Conservation (phyloP, 805 yeast genomes). For the Wickerhamiella kurtzmanii region DNA sequence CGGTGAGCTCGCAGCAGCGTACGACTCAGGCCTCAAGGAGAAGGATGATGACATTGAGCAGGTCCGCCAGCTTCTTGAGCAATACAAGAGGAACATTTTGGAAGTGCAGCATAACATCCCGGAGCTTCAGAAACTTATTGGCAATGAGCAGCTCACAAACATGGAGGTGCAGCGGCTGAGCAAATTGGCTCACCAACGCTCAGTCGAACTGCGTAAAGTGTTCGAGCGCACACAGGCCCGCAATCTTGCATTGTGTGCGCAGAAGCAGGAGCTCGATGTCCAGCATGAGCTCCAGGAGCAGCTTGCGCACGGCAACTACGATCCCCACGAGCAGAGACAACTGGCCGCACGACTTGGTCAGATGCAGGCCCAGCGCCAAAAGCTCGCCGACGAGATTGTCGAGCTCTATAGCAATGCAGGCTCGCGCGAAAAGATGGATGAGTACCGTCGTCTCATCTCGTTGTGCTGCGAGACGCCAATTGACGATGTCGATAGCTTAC, state of each 20-base stretch:
- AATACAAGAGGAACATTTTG: conserved; percentile 31
- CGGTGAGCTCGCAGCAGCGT: conserved; percentile 32
- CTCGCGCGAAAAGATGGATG: conserved; percentile 48
- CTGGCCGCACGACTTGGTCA: conserved; percentile 29
- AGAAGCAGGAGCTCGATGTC: conserved; percentile 35
- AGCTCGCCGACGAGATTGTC: conserved; percentile 36
- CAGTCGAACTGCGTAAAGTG: conserved; percentile 28
- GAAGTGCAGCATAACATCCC: conserved; percentile 24
- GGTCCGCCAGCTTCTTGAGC: conserved; percentile 32
- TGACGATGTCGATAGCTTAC: conserved; percentile 66
- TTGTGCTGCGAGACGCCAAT: conserved; percentile 62
- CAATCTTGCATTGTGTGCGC: conserved; percentile 43
- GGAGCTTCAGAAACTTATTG: conserved; percentile 22
- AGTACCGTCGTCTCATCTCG: conserved; percentile 66
- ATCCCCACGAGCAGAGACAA: conserved; percentile 15
- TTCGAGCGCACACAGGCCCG: conserved; percentile 54
- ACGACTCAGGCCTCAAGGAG: conserved; percentile 40
- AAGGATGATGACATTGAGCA: conserved; percentile 42
- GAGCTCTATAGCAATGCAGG: conserved; percentile 34
- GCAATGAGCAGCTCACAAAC: conserved; percentile 20
- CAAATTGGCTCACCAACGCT: conserved; percentile 15
- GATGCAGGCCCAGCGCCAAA: conserved; percentile 32
- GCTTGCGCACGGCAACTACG: conserved; percentile 11
- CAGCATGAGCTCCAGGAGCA: conserved; percentile 19
- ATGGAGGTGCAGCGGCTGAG: conserved; percentile 16